These are phyloP conservation scores for Alloascoidea africana DNA, from an alignment of 805 yeast species.

Conservation along the genomic window DNA sequence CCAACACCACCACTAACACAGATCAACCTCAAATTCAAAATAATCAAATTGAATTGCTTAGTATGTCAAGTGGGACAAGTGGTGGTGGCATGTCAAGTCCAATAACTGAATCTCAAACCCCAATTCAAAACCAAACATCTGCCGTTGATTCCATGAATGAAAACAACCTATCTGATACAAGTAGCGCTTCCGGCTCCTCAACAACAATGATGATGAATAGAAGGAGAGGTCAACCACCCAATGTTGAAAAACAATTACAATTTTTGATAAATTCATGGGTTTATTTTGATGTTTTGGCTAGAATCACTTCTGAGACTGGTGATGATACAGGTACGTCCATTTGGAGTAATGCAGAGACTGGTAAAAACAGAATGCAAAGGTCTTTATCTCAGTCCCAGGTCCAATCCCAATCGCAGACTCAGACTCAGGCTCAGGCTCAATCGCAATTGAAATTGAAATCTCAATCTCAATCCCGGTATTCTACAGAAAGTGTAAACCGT, in stretches of 20 bases:
- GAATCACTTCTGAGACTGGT: slow-evolving; percentile 39
- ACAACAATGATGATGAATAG: no score
- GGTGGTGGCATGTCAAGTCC: no score
- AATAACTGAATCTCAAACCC: no score
- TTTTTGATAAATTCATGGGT: slow-evolving; percentile 51
- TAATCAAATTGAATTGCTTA: not conserved
- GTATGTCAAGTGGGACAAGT: no score
- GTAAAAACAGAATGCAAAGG: not conserved
- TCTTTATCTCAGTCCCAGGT: not conserved
- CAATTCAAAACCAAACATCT: slow-evolving; percentile 1
- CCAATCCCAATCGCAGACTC: not conserved
- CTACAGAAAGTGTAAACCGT: no score
- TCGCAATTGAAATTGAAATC: no score
- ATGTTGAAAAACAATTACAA: slow-evolving; percentile 21
- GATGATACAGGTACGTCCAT: slow-evolving; percentile 16
- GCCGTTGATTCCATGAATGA: not conserved
- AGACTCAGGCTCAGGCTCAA: not conserved
- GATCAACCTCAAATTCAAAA: no score
- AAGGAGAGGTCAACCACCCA: no score
- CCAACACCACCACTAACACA: no score
- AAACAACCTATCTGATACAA: not conserved
- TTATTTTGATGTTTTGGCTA: slow-evolving; percentile 51
- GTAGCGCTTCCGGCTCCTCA: not conserved
- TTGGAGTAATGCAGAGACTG: not conserved
- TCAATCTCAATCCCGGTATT: no score